Conservation (phyloP, 805 yeast genomes). For the Kockiozyma suomiensis region DNA sequence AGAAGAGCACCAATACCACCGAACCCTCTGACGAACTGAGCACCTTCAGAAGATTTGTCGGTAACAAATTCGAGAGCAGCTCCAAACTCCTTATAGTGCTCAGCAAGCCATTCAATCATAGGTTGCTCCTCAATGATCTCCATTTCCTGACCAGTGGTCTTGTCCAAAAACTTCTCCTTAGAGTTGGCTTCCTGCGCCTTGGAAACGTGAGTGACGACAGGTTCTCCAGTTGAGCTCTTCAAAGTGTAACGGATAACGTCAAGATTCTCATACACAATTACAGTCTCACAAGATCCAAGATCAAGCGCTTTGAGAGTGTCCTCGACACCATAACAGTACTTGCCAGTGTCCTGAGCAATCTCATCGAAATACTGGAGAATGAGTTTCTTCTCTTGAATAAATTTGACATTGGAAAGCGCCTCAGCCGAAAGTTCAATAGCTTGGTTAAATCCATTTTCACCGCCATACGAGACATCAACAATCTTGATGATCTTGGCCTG, state of each 20-base stretch:
- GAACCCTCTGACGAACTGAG: slow-evolving; percentile 95
- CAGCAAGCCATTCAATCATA: slow-evolving; percentile 96
- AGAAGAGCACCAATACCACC: slow-evolving; percentile 98
- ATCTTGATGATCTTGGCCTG: slow-evolving; percentile 83
- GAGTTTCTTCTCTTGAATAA: slow-evolving; percentile 96
- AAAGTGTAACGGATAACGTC: slow-evolving; percentile 80
- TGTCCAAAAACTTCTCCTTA: slow-evolving; percentile 69
- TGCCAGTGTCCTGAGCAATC: slow-evolving; percentile 95
- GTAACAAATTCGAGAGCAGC: slow-evolving; percentile 95
- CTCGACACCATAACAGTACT: slow-evolving; percentile 95
- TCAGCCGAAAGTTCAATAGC: slow-evolving; percentile 98
- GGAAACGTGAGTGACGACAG: slow-evolving; percentile 68
- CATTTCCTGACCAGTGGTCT: slow-evolving; percentile 86
- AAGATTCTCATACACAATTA: slow-evolving; percentile 91
- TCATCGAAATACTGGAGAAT: slow-evolving; percentile 92
- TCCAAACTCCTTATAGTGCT: slow-evolving; percentile 91
- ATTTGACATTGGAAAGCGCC: slow-evolving; percentile 93
- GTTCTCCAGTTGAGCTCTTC: slow-evolving; percentile 80
- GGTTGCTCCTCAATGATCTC: slow-evolving; percentile 83
- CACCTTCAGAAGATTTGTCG: slow-evolving; percentile 96
- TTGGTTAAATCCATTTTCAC: slow-evolving; percentile 99
- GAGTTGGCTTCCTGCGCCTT: slow-evolving; percentile 50
- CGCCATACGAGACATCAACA: slow-evolving; percentile 98
- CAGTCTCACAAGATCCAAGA: slow-evolving; percentile 90
- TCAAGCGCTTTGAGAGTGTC: slow-evolving; percentile 96